Percentiles rank a stretch among this genome's conserved stretches.
These are phyloP conservation scores for Whalleya microplaca DNA, from an alignment of 2,329 filamentous ascomycete species.

Conservation along the genomic window DNA sequence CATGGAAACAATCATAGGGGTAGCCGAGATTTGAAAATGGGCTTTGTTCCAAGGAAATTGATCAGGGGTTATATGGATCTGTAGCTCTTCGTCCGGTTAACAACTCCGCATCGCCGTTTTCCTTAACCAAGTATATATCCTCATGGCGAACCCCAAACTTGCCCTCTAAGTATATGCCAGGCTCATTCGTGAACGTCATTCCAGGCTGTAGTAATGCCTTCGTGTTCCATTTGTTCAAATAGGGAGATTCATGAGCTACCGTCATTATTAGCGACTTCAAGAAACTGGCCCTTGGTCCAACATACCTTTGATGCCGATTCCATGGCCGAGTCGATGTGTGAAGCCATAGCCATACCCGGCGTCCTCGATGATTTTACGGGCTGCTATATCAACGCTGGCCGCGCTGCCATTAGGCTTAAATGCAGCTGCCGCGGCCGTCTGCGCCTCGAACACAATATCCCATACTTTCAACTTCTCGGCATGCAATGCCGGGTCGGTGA, in stretches of 20 bases:
- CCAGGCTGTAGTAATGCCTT: conserved; percentile 51
- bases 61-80: conserved; percentile 55
- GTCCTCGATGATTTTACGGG: conserved; percentile 57
- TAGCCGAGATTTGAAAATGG: too few relatives aligned
- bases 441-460: conserved; percentile 65
- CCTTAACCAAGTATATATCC: conserved; percentile 61
- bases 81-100: conserved; percentile 56
- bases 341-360: conserved; percentile 63
- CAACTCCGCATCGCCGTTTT: conserved; percentile 56
- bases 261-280: neutral
- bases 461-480: conserved; percentile 61
- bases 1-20: too few relatives aligned
- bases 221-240: conserved; percentile 65
- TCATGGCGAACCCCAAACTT: conserved; percentile 67
- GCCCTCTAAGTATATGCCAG: conserved; percentile 63
- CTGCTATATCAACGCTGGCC: conserved; percentile 64
- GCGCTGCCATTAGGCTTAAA: conserved; percentile 57
- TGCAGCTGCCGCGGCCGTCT: conserved; percentile 56
- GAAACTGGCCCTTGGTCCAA: neutral
- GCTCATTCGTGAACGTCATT: conserved; percentile 68
- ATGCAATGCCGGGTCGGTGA: conserved; percentile 27
- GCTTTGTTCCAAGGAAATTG: too few relatives aligned
- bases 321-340: conserved; percentile 65
- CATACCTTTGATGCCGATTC: conserved; percentile 63
- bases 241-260: conserved; percentile 63